phyloP scores from a whole-genome alignment of 371 early-diverging fungal species.

The Mortierella sp. region DNA sequence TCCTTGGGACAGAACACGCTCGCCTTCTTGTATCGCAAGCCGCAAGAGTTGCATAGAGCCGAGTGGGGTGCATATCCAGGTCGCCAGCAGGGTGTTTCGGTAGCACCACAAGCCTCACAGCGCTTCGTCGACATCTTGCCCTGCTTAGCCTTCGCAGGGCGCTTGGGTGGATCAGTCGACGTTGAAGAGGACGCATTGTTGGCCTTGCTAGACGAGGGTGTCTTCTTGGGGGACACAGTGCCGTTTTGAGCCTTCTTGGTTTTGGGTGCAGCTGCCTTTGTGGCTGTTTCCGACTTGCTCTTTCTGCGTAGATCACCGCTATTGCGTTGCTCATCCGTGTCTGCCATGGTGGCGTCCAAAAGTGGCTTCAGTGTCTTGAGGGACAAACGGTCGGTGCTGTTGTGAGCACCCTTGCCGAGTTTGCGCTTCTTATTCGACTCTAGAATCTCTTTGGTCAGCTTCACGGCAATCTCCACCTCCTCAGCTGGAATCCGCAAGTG shows the following conservation, averaged over 20 bases:
- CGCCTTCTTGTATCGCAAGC: slow-evolving; percentile 66
- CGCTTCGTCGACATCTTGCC: slow-evolving; percentile 24
- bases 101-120: slow-evolving; percentile 63
- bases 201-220: background rate
- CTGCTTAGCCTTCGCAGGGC: slow-evolving; percentile 11
- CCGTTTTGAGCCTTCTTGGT: too few relatives aligned
- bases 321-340: background rate
- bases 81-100: slow-evolving; percentile 68
- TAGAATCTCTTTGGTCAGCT: slow-evolving; percentile 41
- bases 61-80: slow-evolving; percentile 63
- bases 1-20: slow-evolving; percentile 57
- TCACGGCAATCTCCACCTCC: slow-evolving; percentile 38
- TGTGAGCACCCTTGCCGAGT: background rate
- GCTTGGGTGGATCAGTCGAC: background rate
- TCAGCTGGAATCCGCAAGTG: slow-evolving; percentile 21
- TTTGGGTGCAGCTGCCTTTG: too few relatives aligned
- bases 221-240: slow-evolving; percentile 1
- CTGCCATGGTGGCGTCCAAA: slow-evolving; percentile 33
- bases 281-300: background rate
- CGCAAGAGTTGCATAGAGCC: slow-evolving; percentile 66
- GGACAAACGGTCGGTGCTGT: slow-evolving; percentile 5
- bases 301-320: slow-evolving; percentile 2
- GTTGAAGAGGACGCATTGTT: background rate
- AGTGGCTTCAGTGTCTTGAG: slow-evolving; percentile 32
- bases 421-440: slow-evolving; percentile 10